Conservation (phyloP, 495 filamentous ascomycete genomes). For the Parathielavia appendiculata region DNA sequence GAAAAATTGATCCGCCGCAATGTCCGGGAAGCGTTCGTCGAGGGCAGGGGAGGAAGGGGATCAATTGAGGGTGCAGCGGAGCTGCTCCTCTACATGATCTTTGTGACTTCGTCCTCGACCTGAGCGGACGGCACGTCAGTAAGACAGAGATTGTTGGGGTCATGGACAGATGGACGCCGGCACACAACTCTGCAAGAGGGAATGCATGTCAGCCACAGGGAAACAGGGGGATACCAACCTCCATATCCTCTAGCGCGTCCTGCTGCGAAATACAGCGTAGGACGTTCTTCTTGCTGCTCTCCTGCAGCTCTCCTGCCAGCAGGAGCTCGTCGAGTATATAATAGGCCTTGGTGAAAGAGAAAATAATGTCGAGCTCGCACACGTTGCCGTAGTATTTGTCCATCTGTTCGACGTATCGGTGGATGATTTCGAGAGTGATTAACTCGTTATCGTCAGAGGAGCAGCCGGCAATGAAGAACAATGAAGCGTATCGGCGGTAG, state of each 20-base stretch:
- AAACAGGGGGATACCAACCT: slow-evolving; percentile 59
- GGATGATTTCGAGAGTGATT: slow-evolving; percentile 96
- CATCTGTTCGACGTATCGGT: slow-evolving; percentile 99
- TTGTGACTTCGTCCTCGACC: slow-evolving; percentile 95
- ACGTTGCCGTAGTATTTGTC: slow-evolving; percentile 99
- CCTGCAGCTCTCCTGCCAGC: slow-evolving; percentile 94
- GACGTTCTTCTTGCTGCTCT: slow-evolving; percentile 98
- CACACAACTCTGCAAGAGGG: not conserved
- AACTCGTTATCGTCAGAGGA: slow-evolving; percentile 93
- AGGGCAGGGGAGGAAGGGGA: slow-evolving; percentile 14
- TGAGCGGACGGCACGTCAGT: slow-evolving; percentile 59
- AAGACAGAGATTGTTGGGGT: slow-evolving; percentile 26
- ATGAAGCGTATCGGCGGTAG: slow-evolving; percentile 95
- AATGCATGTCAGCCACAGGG: slow-evolving; percentile 11
- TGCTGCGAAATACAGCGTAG: slow-evolving; percentile 90
- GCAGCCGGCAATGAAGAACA: slow-evolving; percentile 98
- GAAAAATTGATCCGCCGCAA: slow-evolving; percentile 8
- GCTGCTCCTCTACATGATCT: slow-evolving; percentile 70
- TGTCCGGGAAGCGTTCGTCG: slow-evolving; percentile 1
- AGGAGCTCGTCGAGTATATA: slow-evolving; percentile 96
- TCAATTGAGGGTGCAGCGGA: slow-evolving; percentile 22
- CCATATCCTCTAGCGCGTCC: slow-evolving; percentile 93
- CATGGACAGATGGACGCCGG: slow-evolving; percentile 5
- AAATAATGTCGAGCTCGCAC: slow-evolving; percentile 97
- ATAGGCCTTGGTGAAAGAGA: slow-evolving; percentile 91